phyloP scores from a whole-genome alignment of 345 rosid genomes.

The Nephelium lappaceum region DNA sequence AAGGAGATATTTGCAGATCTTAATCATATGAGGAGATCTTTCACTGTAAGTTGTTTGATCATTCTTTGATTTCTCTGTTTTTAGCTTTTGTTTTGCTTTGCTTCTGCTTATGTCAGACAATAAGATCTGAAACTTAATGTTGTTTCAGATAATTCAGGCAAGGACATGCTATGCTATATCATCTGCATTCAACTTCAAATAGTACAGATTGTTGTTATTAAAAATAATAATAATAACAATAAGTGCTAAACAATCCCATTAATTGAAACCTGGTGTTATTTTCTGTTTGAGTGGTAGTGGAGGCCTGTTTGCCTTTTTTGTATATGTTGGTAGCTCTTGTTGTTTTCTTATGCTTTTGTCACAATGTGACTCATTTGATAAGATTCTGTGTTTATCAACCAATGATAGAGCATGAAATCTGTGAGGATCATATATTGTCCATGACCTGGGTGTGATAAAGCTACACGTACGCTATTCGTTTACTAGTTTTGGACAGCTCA shows the following conservation, averaged over 20 bases:
- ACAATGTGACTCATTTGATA: conserved; percentile 34
- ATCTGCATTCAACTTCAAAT: conserved; percentile 16
- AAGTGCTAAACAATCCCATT: no score
- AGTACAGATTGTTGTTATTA: neutral
- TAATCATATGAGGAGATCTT: conserved; percentile 86
- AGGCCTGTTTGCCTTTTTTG: conserved; percentile 2
- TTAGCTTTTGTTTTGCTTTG: conserved; percentile 3
- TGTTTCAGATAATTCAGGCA: conserved; percentile 17
- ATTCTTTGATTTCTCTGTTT: conserved; percentile 4
- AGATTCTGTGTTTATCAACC: conserved; percentile 14
- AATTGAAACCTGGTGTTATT: neutral
- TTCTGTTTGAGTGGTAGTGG: conserved; percentile 4
- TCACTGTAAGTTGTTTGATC: conserved; percentile 55
- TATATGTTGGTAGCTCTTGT: neutral
- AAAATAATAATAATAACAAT: no score
- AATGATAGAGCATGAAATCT: conserved; percentile 24
- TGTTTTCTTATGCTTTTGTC: conserved; percentile 13
- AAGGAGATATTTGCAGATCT: conserved; percentile 51
- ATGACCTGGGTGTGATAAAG: conserved; percentile 24
- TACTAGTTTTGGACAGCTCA: conserved; percentile 9
- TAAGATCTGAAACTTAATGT: conserved; percentile 22
- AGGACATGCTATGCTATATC: conserved; percentile 9
- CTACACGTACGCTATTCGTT: neutral
- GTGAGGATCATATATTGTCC: conserved; percentile 27
- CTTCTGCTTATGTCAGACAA: neutral